Conservation (phyloP, 1,284 basidiomycete species). For the Trichosporon sp. region DNA sequence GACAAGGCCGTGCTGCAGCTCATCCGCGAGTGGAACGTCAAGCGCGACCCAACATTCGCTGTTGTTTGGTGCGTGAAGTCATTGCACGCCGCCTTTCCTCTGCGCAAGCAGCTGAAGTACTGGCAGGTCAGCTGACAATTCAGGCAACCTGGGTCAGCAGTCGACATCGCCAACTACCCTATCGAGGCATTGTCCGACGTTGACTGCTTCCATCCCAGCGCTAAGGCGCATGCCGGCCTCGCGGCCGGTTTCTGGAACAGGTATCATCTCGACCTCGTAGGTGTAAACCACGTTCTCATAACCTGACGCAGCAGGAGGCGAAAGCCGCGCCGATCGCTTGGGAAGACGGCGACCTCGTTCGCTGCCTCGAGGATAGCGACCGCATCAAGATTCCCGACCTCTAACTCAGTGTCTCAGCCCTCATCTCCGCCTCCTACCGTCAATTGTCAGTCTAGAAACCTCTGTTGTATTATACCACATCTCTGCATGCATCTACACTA, state of each 20-base stretch:
- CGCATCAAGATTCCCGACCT: conserved; percentile 21
- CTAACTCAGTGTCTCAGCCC: background rate
- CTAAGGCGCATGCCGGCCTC: conserved; percentile 41
- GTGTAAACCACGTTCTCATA: accelerated
- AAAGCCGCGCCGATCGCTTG: conserved; percentile 38
- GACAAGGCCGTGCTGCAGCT: conserved; percentile 39
- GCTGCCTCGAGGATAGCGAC: conserved; percentile 44
- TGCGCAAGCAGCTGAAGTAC: background rate
- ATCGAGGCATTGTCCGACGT: conserved; percentile 42
- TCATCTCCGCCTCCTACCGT: background rate
- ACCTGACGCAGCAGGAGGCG: conserved; percentile 22
- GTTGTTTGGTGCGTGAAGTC: conserved; percentile 35
- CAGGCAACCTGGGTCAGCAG: conserved; percentile 44
- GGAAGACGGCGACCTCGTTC: conserved; percentile 34
- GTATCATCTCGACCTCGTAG: conserved; percentile 19
- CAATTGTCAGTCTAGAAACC: background rate
- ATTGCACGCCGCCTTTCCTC: background rate
- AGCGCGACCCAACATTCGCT: conserved; percentile 35
- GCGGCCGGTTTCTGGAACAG: conserved; percentile 48
- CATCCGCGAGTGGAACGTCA: conserved; percentile 36
- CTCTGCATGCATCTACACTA: background rate
- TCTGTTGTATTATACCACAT: background rate
- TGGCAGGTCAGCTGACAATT: conserved; percentile 3
- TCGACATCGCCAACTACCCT: conserved; percentile 44
- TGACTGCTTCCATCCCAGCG: conserved; percentile 49